Evolutionary conservation across 2,329 filamentous ascomycete species (phyloP).

Genomic region (Aspergillus fumigatus): DNA sequence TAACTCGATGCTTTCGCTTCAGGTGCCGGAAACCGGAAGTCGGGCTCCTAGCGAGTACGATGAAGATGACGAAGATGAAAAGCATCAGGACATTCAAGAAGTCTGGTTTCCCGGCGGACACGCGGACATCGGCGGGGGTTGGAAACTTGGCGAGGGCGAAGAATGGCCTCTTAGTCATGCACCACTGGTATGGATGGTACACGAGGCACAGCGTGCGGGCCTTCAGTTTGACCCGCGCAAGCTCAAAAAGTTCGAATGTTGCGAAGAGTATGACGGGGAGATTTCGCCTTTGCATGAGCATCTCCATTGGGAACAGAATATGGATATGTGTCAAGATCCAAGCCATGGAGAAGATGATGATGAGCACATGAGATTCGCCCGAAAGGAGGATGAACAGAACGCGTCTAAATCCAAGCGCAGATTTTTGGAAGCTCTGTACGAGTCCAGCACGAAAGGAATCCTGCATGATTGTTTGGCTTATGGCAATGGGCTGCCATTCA

Average conservation of each 20-base stretch:
- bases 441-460: constrained; percentile 48
- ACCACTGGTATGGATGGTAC: constrained; percentile 67
- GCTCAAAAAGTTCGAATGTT: constrained; percentile 62
- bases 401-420: constrained; percentile 26
- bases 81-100: constrained; percentile 69
- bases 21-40: constrained; percentile 17
- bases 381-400: constrained; percentile 17
- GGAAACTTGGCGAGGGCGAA: constrained; percentile 57
- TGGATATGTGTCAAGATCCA: constrained; percentile 11
- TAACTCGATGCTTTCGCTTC: constrained; percentile 26
- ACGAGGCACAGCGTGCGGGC: constrained; percentile 60
- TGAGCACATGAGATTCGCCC: constrained; percentile 5
- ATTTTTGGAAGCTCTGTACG: constrained; percentile 58
- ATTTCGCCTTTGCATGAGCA: constrained; percentile 31
- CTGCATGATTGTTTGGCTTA: constrained; percentile 71
- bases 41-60: constrained; percentile 13
- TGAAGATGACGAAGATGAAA: constrained; percentile 29
- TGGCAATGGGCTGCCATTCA: constrained; percentile 51
- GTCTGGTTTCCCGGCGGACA: constrained; percentile 72
- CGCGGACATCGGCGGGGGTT: constrained; percentile 74
- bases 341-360: constrained; percentile 6
- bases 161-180: constrained; percentile 59
- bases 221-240: constrained; percentile 67
- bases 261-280: constrained; percentile 40
- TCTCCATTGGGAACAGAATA: constrained; percentile 12